A percentile compares a stretch with the other conserved stretches of the same genome.
These are phyloP conservation scores for Phytophthora chlamydospora DNA, from an alignment of 352 stramenopile genomes.

Conservation along the genomic window DNA sequence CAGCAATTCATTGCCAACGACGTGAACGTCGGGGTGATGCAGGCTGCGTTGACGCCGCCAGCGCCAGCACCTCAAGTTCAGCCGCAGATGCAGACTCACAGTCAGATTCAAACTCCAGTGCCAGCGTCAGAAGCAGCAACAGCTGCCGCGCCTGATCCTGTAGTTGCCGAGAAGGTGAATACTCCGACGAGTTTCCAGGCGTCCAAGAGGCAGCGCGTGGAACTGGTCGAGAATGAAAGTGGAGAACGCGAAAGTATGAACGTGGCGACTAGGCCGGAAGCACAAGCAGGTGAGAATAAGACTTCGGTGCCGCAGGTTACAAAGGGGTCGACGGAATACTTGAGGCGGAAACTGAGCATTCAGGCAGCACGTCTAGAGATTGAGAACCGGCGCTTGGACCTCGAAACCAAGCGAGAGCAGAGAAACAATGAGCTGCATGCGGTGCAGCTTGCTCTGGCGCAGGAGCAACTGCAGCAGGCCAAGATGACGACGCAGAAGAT, in stretches of 20 bases:
- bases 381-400: slow-evolving; percentile 46
- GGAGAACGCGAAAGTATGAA: slow-evolving; percentile 7
- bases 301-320: slow-evolving; percentile 7
- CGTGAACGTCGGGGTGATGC: slow-evolving; percentile 14
- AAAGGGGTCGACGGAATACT: slow-evolving; percentile 42
- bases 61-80: slow-evolving; percentile 5
- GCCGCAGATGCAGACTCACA: neutral
- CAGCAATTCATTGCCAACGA: slow-evolving; percentile 22
- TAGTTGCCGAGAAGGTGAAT: slow-evolving; percentile 14
- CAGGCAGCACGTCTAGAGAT: slow-evolving; percentile 51
- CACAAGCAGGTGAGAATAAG: neutral
- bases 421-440: slow-evolving; percentile 44
- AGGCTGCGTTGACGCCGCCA: slow-evolving; percentile 18
- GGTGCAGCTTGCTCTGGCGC: slow-evolving; percentile 52
- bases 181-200: slow-evolving; percentile 15
- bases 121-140: neutral
- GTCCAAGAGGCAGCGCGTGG: slow-evolving; percentile 21
- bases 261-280: neutral
- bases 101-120: slow-evolving; percentile 1
- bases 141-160: neutral
- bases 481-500: slow-evolving; percentile 57
- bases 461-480: slow-evolving; percentile 61
- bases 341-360: slow-evolving; percentile 45
- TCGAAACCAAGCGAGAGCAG: slow-evolving; percentile 53
- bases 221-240: slow-evolving; percentile 5